Evolutionary conservation across 257 asterid genomes (phyloP).

Genomic region (Petrea volubilis): DNA sequence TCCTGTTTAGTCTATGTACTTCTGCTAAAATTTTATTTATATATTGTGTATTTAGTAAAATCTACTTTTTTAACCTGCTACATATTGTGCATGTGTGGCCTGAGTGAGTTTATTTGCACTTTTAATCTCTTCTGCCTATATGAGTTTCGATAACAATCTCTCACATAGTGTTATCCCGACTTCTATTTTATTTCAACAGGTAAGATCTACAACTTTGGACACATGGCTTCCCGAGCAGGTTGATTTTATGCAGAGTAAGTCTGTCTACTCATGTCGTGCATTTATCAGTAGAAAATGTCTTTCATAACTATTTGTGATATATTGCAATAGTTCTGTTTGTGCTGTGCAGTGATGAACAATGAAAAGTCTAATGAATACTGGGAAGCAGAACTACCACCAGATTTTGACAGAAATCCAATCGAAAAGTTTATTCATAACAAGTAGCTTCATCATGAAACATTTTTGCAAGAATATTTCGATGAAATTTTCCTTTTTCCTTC

Average conservation of each 20-base stretch:
- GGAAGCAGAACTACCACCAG: slow-evolving; percentile 69
- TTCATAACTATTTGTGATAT: neutral
- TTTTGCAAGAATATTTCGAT: neutral
- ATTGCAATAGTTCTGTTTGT: slow-evolving; percentile 4
- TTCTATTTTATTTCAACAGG: slow-evolving; percentile 41
- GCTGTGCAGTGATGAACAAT: slow-evolving; percentile 68
- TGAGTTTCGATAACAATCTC: neutral
- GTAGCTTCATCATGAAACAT: slow-evolving; percentile 38
- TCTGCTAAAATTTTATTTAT: neutral
- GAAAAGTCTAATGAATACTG: slow-evolving; percentile 70
- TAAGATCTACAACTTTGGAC: slow-evolving; percentile 90
- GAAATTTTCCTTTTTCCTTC: no score
- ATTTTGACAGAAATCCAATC: slow-evolving; percentile 53
- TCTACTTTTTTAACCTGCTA: neutral
- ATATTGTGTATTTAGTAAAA: neutral
- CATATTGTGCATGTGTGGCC: neutral
- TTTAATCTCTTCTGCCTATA: neutral
- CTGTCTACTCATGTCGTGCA: neutral
- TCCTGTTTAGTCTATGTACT: neutral
- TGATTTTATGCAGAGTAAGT: slow-evolving; percentile 79
- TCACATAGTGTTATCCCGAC: slow-evolving; percentile 8
- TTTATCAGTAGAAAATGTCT: neutral
- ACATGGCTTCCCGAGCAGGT: slow-evolving; percentile 98
- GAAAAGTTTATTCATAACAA: slow-evolving; percentile 65
- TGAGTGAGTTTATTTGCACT: neutral